These are phyloP conservation scores for Stereum hirsutum DNA, from an alignment of 1,284 basidiomycete species.

Conservation along the genomic window DNA sequence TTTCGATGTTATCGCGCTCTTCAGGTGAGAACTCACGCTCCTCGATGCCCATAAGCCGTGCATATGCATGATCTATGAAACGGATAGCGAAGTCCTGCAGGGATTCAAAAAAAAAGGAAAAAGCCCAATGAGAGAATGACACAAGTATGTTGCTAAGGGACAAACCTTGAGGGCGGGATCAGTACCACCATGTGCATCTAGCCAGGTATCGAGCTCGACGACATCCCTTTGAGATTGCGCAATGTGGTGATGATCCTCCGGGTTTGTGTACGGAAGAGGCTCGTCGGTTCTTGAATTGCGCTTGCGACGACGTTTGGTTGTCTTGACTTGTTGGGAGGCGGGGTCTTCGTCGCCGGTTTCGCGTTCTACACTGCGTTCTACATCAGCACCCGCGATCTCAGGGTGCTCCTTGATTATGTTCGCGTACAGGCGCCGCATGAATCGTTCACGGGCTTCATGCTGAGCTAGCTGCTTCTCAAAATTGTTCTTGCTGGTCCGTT, in stretches of 20 bases:
- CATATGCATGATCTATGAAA: not conserved
- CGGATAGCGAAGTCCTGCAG: too few species aligned
- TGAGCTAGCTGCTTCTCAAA: not conserved
- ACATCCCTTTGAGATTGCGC: not conserved
- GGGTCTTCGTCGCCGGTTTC: too few species aligned
- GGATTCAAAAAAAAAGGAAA: not conserved
- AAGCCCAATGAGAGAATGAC: not conserved
- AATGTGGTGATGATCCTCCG: not conserved
- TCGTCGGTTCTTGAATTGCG: not conserved
- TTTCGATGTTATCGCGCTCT: not conserved
- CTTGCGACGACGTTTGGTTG: not conserved
- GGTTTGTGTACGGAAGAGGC: not conserved
- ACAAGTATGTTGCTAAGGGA: too few species aligned
- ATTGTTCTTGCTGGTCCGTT: not conserved
- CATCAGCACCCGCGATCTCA: conserved; percentile 4
- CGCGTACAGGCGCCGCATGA: not conserved
- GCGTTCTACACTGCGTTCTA: too few species aligned
- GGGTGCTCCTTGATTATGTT: not conserved
- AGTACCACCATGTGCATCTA: not conserved
- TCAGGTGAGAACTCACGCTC: not conserved
- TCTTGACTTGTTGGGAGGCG: not conserved
- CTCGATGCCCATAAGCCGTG: not conserved
- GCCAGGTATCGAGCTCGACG: conserved; percentile 9
- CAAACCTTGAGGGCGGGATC: conserved; percentile 1
- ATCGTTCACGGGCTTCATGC: conserved; percentile 2